Percentiles rank a stretch among this genome's conserved stretches.
Conservation (phyloP, 257 asterid genomes). For the Solanum gandarillasii region DNA sequence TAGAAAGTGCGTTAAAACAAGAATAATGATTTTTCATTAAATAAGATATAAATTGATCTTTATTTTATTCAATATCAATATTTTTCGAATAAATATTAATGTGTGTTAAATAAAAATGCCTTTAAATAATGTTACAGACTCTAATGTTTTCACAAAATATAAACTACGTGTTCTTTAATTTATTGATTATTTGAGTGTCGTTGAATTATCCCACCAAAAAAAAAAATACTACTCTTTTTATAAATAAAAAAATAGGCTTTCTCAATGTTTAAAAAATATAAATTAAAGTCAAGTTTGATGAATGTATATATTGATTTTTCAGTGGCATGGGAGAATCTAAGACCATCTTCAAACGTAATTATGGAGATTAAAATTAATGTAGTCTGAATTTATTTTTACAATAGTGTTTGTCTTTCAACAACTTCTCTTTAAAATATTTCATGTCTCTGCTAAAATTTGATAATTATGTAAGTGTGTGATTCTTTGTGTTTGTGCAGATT, state of each 20-base stretch:
- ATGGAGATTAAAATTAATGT: too few species aligned
- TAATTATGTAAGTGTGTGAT: background rate
- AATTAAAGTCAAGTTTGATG: background rate
- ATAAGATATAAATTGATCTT: too few species aligned
- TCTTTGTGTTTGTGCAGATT: background rate
- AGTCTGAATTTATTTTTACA: background rate
- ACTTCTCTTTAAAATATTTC: background rate
- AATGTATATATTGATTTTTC: too few species aligned
- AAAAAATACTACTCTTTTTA: too few species aligned
- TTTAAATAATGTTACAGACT: too few species aligned
- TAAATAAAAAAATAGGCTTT: background rate
- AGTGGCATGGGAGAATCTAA: background rate
- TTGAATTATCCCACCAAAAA: too few species aligned
- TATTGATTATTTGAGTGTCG: background rate
- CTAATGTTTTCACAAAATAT: background rate
- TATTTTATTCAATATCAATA: background rate
- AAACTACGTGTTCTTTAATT: background rate
- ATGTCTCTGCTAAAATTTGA: background rate
- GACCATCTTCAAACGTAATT: background rate
- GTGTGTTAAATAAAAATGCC: background rate
- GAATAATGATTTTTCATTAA: background rate
- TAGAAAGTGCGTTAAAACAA: background rate
- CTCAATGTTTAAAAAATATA: background rate
- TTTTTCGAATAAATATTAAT: too few species aligned
- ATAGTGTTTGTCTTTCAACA: background rate